Base-by-base conservation (phyloP, 768 basidiomycete species). In the Holtermannia corniformis region DNA sequence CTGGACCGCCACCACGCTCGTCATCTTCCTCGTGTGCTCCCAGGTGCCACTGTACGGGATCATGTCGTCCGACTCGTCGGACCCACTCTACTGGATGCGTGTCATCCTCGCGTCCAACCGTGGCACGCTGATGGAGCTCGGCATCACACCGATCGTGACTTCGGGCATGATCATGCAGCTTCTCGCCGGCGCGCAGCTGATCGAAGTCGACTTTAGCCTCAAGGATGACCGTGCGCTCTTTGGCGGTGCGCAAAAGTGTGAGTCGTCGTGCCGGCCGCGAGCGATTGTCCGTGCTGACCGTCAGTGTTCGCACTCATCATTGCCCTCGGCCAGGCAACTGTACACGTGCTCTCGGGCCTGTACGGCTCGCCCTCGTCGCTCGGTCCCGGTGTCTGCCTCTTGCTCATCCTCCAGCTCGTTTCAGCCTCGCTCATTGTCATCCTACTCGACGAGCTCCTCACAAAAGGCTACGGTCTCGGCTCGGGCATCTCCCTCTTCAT, bases 161-260 rank as follows among this genome's bases (percentile, higher is more conserved):
- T 87, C 86, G 48, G 95, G 95, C 67, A 97, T 96, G 93, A 99
- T 96, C 74, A 97, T 99, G 88, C 95, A 99, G 75, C 84, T 99
- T 42, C 80, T 99, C 57, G 91, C 93, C 16, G 95, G 95, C 51
- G 93, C 95, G 40, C 96, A 90, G 74, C 78, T 99, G 67, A 87
- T 99, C 68, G 93, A 99, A 50, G 87, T 99, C 62, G 95, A 99
- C 76, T 96, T 96, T 67, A 82, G 82, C 52, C 76, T 99, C 67
- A 96, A 97, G 79, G 95, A 99, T 73, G 95, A 99, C 71, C 78
- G 95, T 26, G 89, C 90, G 14, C 76, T 97, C 50, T 97, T 96
- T 69, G 85, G 89, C 59, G 92, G 86, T 57, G 93, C 91, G 41
- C 95, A 97, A 76, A 97, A 99, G 78, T 78, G 95, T 96, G 63